Percentiles rank a stretch among this genome's conserved stretches.
These are phyloP conservation scores for Zopfia rhizophila DNA, from an alignment of 2,329 filamentous ascomycete genomes.

Conservation along the genomic window DNA sequence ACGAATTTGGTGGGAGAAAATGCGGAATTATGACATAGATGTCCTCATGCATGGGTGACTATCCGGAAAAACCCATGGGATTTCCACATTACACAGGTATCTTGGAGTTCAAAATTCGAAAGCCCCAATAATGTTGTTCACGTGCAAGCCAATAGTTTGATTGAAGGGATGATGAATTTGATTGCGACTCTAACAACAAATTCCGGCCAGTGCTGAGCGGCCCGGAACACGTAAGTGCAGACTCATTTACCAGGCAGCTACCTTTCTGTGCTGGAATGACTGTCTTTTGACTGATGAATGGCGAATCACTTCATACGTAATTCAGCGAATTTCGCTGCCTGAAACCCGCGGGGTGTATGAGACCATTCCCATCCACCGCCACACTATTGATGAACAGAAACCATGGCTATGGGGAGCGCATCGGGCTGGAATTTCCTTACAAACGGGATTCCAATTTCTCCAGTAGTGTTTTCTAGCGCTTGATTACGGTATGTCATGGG, in stretches of 20 bases:
- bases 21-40: constrained; percentile 14
- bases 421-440: neutral
- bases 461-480: constrained; percentile 16
- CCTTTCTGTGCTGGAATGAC: neutral
- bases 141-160: constrained; percentile 16
- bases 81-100: constrained; percentile 10
- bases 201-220: constrained; percentile 1
- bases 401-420: constrained; percentile 7
- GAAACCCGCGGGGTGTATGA: too few species aligned
- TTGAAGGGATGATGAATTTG: constrained; percentile 18
- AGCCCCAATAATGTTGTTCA: constrained; percentile 15
- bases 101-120: constrained; percentile 15
- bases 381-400: constrained; percentile 9
- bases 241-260: neutral
- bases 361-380: constrained; percentile 3
- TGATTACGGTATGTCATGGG: constrained; percentile 18
- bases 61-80: constrained; percentile 14
- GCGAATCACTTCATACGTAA: too few species aligned
- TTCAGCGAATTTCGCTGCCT: too few species aligned
- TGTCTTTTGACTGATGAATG: neutral
- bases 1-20: constrained; percentile 4
- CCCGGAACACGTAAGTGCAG: too few species aligned
- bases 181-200: constrained; percentile 11
- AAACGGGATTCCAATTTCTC: constrained; percentile 2
- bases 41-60: constrained; percentile 17